Evolutionary conservation across 179 eudicot genomes (phyloP), one percentile per base, ranked within the genome.

Genomic region (Silene vulgaris): DNA sequence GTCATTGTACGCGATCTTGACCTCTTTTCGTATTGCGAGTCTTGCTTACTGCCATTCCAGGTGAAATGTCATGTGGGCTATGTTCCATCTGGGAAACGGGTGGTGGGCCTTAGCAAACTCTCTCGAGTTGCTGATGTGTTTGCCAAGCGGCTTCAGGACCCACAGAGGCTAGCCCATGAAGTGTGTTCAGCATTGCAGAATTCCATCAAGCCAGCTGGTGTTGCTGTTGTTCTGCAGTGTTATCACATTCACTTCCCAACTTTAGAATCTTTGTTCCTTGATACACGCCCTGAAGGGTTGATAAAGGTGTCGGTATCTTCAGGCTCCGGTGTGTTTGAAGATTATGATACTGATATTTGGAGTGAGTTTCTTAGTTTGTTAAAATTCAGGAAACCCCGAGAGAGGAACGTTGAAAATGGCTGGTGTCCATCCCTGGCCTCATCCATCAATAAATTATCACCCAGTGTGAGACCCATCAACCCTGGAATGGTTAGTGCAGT

Each of bases 1-100:
- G 97, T 92, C 19, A 75, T 92, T n/a, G 93, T 92, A 29, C 85
- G 96, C 67, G 97, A 90, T 85, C 87, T 92, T 19, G 90, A 89
- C 81, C 89, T 89, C 74, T 92, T 87, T 83, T 90, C 97, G 0
- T 86, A 89, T 43, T 92, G 97, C 43, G 96, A 90, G 84, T 89
- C 88, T 59, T 92, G 97, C 80, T 87, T 90, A 82, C 83, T 92
- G 50, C 97, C 96, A 0, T 92, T 90, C 86, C 93, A 85, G 74
- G 88, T 90, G 16, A 92, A 89, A 78, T 90, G 97, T 50, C 96
- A 92, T 56, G 86, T 92, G 59, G 96, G 96, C 32, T 92, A 92
- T 75, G 85, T 92, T 62, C 91, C 97, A 52, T 86, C 91, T 26
- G 91, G 91, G 37, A 86, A 88, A 28, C 86, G 91, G 3, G 96